Base-by-base conservation (phyloP, 1,139 yeast genomes). In the Meyerozyma carpophila region DNA sequence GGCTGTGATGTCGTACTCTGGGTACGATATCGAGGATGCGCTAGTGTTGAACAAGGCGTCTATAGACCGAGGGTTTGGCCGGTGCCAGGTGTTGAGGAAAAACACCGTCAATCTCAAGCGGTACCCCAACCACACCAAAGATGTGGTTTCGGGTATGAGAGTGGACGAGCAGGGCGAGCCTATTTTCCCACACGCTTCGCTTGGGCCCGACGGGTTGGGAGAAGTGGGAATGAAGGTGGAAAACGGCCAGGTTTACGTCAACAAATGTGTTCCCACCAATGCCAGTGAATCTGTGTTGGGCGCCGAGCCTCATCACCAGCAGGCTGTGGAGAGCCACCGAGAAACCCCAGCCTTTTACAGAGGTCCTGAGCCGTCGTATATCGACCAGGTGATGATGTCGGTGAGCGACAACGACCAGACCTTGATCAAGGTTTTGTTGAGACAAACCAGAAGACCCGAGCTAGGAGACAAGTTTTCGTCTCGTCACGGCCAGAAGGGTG, bases 21-120 rank as follows among this genome's bases (percentile, higher is more conserved):
- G 99, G 49, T 93, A 93, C 61, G 98, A 93, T 86, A 94, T 94
- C 65, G 99, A 93, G 70, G 99, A 93, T 82, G 98, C 99, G 5
- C 75, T 93, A 58, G 98, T 93, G 13, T 71, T 93, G 54, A 93
- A 93, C 66, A 93, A 93, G 63, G 75, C 97, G 0, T 88, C 96
- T 1, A 76, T 94, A 47, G 99, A 93, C 62, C 79, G 98, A 62
- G 99, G 99, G 1, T 93, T 90, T 65, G 98, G 99, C 40, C 82
- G 99, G 56, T 93, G 98, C 71, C 98, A 93, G 67, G 96, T 91
- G n/a, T 78, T 95, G 52, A 79, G 95, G 59, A 93, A 93, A 65
- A 90, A 90, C 49, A 91, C 98, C 1, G 83, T 95, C 5, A 82
- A 85, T 21, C 72, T 93, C 55, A 93, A 93, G 63, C 79, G 95